Evolutionary conservation across 2,329 filamentous ascomycete species (phyloP), one percentile per base, ranked within the genome.

Genomic region (Rosellinia necatrix): DNA sequence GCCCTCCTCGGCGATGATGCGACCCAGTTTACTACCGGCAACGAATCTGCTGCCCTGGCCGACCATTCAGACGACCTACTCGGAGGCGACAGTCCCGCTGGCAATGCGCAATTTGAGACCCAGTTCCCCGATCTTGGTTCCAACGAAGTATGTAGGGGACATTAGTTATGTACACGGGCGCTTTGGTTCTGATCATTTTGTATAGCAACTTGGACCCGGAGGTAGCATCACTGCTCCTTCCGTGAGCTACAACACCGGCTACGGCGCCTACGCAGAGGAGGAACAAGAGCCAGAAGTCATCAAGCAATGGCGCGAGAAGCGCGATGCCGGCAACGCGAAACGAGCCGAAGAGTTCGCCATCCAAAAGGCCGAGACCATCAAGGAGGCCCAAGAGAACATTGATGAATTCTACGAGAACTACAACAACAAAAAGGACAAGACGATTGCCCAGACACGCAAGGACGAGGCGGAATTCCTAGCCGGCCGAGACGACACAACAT

Each of bases 361-460:
- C 63, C 91, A 92, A 77, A 94, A 94, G 72, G 84, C 85, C 61
- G 87, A 93, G 72, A 97, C 92, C 1, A 78, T 97, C 71, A 86
- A 91, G 72, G 91, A 94, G 66, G 94, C 94, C 9, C 91, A 92
- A 71, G 84, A 92, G 72, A 94, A 96, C 74, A 96, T 99, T 63
- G 94, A 99, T 73, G 94, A 97, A 73, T 99, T 97, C 78, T 99
- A 99, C 81, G 92, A 97, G 71, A 97, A 96, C 76, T 99, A 99
- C 81, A 97, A 97, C 80, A 87, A 89, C 75, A 96, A 97, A 79
- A 93, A 94, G 74, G 94, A 99, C 74, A 97, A 97, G 83, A 85
- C 84, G 57, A 88, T 97, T 65, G 81, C 88, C 19, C 91, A 96
- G 78, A 94, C 93, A 53, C 86, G 88, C 68, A 89, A 90, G 73